These are phyloP conservation scores for Beauveria pseudobassiana DNA, from an alignment of 2,329 filamentous ascomycete species.

Conservation along the genomic window DNA sequence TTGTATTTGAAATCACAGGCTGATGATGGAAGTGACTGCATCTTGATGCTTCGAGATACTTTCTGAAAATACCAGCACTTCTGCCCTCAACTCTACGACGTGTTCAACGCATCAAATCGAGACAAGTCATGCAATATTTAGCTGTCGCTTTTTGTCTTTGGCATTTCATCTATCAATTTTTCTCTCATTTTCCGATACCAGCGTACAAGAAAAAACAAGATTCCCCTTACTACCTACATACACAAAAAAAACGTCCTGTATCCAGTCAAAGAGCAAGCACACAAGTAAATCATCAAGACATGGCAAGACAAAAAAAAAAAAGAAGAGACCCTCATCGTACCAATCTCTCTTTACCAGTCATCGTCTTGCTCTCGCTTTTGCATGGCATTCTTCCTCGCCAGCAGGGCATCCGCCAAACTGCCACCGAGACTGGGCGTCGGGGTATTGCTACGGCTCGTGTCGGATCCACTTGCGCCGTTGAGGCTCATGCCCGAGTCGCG, in stretches of 20 bases:
- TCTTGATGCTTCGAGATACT: no score
- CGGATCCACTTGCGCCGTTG: constrained; percentile 47
- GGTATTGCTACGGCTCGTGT: constrained; percentile 60
- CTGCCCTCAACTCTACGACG: neutral
- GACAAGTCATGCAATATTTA: neutral
- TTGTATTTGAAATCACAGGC: no score
- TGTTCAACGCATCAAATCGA: neutral
- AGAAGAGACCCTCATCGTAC: neutral
- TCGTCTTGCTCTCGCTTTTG: constrained; percentile 62
- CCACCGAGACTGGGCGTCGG: constrained; percentile 65
- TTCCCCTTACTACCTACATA: neutral
- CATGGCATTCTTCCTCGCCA: constrained; percentile 71
- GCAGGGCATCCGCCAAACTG: constrained; percentile 70
- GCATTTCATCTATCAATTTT: neutral
- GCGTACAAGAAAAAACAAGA: neutral
- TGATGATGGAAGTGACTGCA: no score
- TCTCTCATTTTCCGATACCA: neutral
- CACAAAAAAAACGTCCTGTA: neutral
- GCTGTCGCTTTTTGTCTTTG: neutral
- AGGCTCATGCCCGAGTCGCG: constrained; percentile 65
- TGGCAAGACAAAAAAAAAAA: neutral
- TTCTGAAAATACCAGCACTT: neutral
- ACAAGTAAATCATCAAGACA: constrained; percentile 4
- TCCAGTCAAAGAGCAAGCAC: neutral
- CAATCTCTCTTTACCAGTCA: constrained; percentile 48